phyloP scores from a whole-genome alignment of 108 stramenopile genomes.

The Chaetoceros muelleri region DNA sequence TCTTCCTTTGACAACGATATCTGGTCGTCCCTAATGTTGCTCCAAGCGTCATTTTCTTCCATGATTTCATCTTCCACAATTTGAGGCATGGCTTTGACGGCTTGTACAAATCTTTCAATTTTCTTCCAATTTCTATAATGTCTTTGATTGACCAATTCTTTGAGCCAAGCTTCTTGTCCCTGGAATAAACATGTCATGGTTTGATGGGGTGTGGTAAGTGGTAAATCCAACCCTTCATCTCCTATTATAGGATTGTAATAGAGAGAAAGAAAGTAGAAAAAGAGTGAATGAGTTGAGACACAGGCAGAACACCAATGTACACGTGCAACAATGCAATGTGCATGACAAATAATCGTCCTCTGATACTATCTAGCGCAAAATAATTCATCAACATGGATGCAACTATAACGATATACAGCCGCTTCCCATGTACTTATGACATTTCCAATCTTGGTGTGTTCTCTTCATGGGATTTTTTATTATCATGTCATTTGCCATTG shows the following conservation, averaged over 20 bases:
- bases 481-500: too few relatives aligned
- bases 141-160: slow-evolving; percentile 66
- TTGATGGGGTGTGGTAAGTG: slow-evolving; percentile 28
- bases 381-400: too few relatives aligned
- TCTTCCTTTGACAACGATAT: background rate
- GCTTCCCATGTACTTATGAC: too few relatives aligned
- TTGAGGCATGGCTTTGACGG: slow-evolving; percentile 29
- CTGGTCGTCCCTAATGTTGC: background rate
- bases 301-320: too few relatives aligned
- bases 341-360: too few relatives aligned
- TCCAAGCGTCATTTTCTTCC: slow-evolving; percentile 8
- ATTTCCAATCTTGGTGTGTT: too few relatives aligned
- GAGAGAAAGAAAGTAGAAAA: slow-evolving; percentile 1
- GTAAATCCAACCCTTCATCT: slow-evolving; percentile 88
- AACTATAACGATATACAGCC: too few relatives aligned
- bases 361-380: too few relatives aligned
- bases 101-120: slow-evolving; percentile 65
- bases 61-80: slow-evolving; percentile 16
- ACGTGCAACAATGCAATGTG: too few relatives aligned
- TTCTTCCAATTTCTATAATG: slow-evolving; percentile 81
- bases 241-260: too few relatives aligned
- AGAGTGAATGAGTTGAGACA: background rate
- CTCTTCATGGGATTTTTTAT: too few relatives aligned
- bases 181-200: background rate
- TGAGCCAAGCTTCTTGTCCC: slow-evolving; percentile 41